Evolutionary conservation across 139 green algal genomes (phyloP).

Genomic region (Micractinium sp.): DNA sequence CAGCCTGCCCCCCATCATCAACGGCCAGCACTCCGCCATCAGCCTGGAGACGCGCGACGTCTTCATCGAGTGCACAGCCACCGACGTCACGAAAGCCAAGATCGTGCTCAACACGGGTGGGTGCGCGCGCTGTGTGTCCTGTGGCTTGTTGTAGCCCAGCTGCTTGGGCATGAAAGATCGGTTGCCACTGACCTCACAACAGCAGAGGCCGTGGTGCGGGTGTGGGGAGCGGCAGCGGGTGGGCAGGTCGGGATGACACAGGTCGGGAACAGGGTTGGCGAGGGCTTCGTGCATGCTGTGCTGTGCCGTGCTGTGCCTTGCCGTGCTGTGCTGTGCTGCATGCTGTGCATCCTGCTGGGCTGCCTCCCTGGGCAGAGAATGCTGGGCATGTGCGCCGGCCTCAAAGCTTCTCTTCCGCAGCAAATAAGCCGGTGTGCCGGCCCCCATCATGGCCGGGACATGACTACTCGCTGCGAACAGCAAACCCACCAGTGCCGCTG

Average conservation of each 20-base stretch:
- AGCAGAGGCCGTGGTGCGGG: too few relatives aligned
- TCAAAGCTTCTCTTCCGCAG: not conserved
- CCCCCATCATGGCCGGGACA: constrained; percentile 18
- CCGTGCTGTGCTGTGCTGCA: not conserved
- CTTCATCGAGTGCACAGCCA: constrained; percentile 99
- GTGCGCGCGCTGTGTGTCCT: not conserved
- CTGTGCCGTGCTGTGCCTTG: not conserved
- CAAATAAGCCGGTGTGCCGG: constrained; percentile 40
- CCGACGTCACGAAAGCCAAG: constrained; percentile 96
- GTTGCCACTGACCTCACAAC: too few relatives aligned
- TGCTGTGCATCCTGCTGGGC: too few relatives aligned
- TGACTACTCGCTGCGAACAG: constrained; percentile 37
- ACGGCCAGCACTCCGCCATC: constrained; percentile 92
- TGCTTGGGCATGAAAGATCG: too few relatives aligned
- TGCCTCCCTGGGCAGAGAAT: too few relatives aligned
- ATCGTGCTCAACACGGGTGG: constrained; percentile 83
- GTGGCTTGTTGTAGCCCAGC: not conserved
- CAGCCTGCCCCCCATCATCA: constrained; percentile 93
- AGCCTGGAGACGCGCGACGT: constrained; percentile 90
- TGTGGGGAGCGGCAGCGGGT: too few relatives aligned
- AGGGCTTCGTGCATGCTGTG: not conserved
- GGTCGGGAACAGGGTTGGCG: not conserved
- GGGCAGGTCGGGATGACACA: too few relatives aligned
- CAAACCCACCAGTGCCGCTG: constrained; percentile 17
- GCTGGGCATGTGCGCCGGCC: not conserved